Evolutionary conservation across 768 basidiomycete species (phyloP).

Genomic region (Trichaptum fuscoviolaceum): DNA sequence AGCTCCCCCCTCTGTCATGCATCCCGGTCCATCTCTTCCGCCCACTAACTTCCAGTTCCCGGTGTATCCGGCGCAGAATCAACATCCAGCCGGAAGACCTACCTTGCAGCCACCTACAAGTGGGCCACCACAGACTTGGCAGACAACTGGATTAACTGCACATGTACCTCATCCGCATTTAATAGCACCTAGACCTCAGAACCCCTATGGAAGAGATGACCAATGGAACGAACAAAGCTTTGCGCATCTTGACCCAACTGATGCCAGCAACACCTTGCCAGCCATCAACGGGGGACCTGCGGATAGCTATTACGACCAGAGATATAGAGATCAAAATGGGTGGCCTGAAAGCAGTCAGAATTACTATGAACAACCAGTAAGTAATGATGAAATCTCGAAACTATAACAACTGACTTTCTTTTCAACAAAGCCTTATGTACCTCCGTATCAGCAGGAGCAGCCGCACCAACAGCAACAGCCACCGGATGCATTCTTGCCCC

Average conservation of each 20-base stretch:
- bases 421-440: slow-evolving; percentile 45
- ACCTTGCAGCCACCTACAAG: slow-evolving; percentile 42
- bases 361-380: slow-evolving; percentile 56
- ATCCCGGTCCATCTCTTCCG: slow-evolving; percentile 25
- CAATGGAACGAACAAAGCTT: slow-evolving; percentile 17
- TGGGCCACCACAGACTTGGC: slow-evolving; percentile 60
- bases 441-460: slow-evolving; percentile 45
- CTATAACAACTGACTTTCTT: background rate
- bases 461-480: background rate
- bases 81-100: slow-evolving; percentile 24
- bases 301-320: slow-evolving; percentile 45
- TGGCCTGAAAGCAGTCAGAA: slow-evolving; percentile 42
- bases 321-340: slow-evolving; percentile 51
- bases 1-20: slow-evolving; percentile 14
- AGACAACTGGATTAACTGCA: slow-evolving; percentile 54
- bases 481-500: slow-evolving; percentile 46
- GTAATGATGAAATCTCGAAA: slow-evolving; percentile 13
- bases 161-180: slow-evolving; percentile 29
- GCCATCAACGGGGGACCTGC: slow-evolving; percentile 38
- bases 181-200: slow-evolving; percentile 12
- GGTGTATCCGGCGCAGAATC: slow-evolving; percentile 32
- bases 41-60: slow-evolving; percentile 24
- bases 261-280: slow-evolving; percentile 34
- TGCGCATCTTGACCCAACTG: slow-evolving; percentile 25
- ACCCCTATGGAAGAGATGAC: slow-evolving; percentile 8